Percentiles rank a stretch among this genome's conserved stretches.
These are phyloP conservation scores for Ensete ventricosum DNA, from an alignment of 176 grass and related monocot genomes.

Conservation along the genomic window DNA sequence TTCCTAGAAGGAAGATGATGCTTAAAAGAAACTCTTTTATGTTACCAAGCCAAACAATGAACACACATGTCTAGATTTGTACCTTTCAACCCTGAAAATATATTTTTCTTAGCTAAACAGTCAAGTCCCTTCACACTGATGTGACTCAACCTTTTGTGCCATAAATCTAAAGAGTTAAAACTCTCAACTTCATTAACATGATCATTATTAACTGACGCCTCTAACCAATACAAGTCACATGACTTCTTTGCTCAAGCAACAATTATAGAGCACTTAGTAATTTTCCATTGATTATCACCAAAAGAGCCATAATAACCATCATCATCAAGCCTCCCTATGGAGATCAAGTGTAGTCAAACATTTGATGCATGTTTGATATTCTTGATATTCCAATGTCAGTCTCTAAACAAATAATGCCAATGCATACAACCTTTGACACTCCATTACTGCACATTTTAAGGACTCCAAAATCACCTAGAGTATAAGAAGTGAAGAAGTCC, in stretches of 20 bases:
- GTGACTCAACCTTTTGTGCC: background rate
- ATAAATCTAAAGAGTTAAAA: too few relatives aligned
- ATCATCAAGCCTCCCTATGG: background rate
- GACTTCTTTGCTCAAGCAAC: background rate
- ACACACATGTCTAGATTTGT: background rate
- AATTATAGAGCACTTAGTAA: background rate
- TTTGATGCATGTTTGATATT: background rate
- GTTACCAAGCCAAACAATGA: background rate
- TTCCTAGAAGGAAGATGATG: background rate
- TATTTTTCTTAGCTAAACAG: background rate
- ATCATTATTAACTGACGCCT: too few relatives aligned
- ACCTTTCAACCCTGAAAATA: background rate
- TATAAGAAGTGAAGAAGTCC: too few relatives aligned
- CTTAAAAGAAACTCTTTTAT: background rate
- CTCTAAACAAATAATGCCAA: background rate
- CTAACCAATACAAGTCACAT: too few relatives aligned
- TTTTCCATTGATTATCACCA: background rate
- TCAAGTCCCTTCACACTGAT: background rate
- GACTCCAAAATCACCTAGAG: too few relatives aligned
- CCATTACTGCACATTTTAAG: too few relatives aligned
- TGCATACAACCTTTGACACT: background rate
- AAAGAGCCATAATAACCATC: background rate
- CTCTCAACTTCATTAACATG: background rate
- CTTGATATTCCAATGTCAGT: background rate
- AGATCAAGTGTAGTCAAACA: background rate